A percentile compares a stretch with the other conserved stretches of the same genome.
These are phyloP conservation scores for Prunus dulcis DNA, from an alignment of 306 rosid species.

Conservation along the genomic window DNA sequence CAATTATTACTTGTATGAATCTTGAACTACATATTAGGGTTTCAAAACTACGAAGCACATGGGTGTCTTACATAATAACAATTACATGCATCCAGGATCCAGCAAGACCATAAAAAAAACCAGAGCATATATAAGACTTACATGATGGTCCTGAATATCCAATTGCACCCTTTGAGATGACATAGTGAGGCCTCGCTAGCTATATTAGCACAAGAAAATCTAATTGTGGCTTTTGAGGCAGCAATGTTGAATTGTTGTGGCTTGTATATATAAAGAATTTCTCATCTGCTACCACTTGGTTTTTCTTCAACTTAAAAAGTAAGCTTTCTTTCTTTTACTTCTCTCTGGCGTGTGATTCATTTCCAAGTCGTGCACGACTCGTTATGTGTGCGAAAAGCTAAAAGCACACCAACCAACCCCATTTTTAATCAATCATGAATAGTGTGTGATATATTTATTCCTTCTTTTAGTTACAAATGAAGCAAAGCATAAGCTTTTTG, in stretches of 20 bases:
- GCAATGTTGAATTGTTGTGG: background rate
- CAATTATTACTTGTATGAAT: too few species aligned
- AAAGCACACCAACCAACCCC: background rate
- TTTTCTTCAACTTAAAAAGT: constrained; percentile 13
- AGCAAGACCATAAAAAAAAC: too few species aligned
- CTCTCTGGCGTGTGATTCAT: background rate
- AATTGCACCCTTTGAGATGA: constrained; percentile 36
- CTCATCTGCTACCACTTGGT: background rate
- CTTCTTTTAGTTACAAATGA: too few species aligned
- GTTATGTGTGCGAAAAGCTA: background rate
- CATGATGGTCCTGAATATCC: constrained; percentile 33
- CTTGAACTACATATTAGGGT: too few species aligned
- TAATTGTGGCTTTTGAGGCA: background rate
- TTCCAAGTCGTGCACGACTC: background rate
- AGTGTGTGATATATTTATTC: too few species aligned
- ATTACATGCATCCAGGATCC: background rate
- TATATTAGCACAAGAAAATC: background rate
- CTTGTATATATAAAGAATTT: background rate
- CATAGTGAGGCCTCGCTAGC: constrained; percentile 27
- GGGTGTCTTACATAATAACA: background rate
- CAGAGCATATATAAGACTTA: constrained; percentile 27
- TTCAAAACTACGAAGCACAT: too few species aligned
- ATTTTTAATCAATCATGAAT: too few species aligned
- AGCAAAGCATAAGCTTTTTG: too few species aligned
- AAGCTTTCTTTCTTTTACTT: background rate